Conservation (phyloP, 352 stramenopile species). For the Phytophthora meadii region DNA sequence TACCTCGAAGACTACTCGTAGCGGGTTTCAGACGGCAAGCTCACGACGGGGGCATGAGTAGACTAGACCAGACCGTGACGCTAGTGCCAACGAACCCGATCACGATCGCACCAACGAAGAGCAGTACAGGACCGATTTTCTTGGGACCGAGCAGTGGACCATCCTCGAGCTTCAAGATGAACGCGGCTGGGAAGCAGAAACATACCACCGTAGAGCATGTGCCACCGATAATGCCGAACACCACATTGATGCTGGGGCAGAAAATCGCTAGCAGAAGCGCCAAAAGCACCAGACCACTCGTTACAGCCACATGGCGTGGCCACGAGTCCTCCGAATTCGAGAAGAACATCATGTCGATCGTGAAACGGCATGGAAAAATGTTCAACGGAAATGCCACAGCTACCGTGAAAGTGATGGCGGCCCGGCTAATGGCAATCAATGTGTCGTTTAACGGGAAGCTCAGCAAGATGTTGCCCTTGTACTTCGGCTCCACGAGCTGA, state of each 20-base stretch:
- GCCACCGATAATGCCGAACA: slow-evolving; percentile 88
- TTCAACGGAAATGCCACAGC: slow-evolving; percentile 87
- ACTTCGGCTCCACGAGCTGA: slow-evolving; percentile 65
- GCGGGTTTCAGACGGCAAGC: background rate
- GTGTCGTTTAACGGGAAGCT: slow-evolving; percentile 82
- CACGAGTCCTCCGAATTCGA: slow-evolving; percentile 73
- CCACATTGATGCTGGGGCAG: slow-evolving; percentile 86
- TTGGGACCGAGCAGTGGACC: slow-evolving; percentile 70
- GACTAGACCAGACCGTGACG: slow-evolving; percentile 79
- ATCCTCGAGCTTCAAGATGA: slow-evolving; percentile 88
- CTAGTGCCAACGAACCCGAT: slow-evolving; percentile 73
- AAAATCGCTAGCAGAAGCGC: slow-evolving; percentile 84
- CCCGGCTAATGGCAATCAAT: slow-evolving; percentile 80
- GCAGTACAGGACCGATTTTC: slow-evolving; percentile 76
- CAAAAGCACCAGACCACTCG: slow-evolving; percentile 62
- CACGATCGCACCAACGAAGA: slow-evolving; percentile 75
- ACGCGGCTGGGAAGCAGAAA: slow-evolving; percentile 84
- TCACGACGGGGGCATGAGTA: slow-evolving; percentile 37
- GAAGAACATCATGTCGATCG: slow-evolving; percentile 91
- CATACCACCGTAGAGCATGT: slow-evolving; percentile 86
- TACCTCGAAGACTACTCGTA: background rate
- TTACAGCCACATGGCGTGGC: slow-evolving; percentile 72
- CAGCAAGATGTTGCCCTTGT: slow-evolving; percentile 86
- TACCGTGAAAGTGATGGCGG: slow-evolving; percentile 89
- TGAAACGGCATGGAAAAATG: slow-evolving; percentile 89